Evolutionary conservation across 208 protist species (phyloP), one percentile per base, ranked within the genome.

Genomic region (Trypanosomatidae sp.): DNA sequence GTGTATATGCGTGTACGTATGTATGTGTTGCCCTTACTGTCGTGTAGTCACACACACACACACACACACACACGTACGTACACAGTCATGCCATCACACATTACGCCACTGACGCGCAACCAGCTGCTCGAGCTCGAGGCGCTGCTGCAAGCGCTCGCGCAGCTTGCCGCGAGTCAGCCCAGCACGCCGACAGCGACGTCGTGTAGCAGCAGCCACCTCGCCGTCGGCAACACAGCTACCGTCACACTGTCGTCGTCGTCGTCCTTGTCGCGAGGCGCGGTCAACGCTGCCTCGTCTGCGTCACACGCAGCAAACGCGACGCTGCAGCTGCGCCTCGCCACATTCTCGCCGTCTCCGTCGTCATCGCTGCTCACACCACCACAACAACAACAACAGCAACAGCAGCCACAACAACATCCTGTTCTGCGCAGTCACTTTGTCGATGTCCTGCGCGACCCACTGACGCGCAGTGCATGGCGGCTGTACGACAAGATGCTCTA

Each of bases 401-500:
- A 19, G 2, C 30, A 35, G 6, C 6, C 20, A 11, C 43, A 24
- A 33, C 37, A 18, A 49, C 55, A 0, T 23, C 46, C 7, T 13
- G 59, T 68, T 11, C 54, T 70, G 3, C 54, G 41, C 32, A 70
- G 79, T 8, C 37, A 48, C 16, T 88, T 79, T 47, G 45, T 75
- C 26, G 79, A 84, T 42, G 73, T 84, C 22, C 78, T 84, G 30
- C 38, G 59, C 33, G 74, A 81, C 40, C 63, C 74, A 2, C 42
- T 50, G 22, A 83, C 72, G 6, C 38, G 59, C 15, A 26, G 56
- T 20, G 1, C 48, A 18, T 35, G 80, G 75, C 57, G 75, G 2
- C 48, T 74, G 13, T 61, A 82, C 52, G 80, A 89, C 27, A 79
- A 83, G 48, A 71, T 83, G n/a, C 55, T 85, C n/a, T 89, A 89